phyloP scores from a whole-genome alignment of 352 stramenopile species.

The Globisporangium echinulatum region DNA sequence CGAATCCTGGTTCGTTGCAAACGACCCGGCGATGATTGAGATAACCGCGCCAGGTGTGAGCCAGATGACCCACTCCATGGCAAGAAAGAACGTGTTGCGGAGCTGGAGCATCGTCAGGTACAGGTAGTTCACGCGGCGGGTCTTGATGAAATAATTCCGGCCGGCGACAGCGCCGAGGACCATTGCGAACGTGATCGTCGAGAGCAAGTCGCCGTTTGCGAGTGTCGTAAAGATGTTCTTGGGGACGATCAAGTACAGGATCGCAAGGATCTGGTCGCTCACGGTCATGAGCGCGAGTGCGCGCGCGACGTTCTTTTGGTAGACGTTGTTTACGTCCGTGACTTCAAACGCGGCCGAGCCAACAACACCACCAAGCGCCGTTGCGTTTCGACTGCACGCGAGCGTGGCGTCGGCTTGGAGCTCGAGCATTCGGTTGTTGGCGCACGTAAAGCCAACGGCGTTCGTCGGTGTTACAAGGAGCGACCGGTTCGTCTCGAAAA shows the following conservation, averaged over 20 bases:
- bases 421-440: constrained; percentile 27
- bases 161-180: constrained; percentile 52
- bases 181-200: constrained; percentile 68
- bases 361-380: constrained; percentile 4
- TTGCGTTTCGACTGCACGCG: constrained; percentile 1
- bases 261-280: constrained; percentile 54
- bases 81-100: constrained; percentile 64
- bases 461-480: constrained; percentile 19
- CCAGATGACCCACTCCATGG: constrained; percentile 65
- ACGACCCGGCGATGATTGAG: constrained; percentile 57
- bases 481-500: constrained; percentile 33
- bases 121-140: constrained; percentile 50
- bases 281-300: constrained; percentile 41
- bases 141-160: constrained; percentile 53
- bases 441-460: constrained; percentile 40
- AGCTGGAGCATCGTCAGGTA: constrained; percentile 63
- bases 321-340: constrained; percentile 40
- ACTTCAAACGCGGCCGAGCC: constrained; percentile 31
- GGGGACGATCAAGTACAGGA: constrained; percentile 50
- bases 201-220: constrained; percentile 41
- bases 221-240: constrained; percentile 59
- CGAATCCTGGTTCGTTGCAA: constrained; percentile 41
- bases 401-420: background rate
- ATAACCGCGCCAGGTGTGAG: constrained; percentile 57
- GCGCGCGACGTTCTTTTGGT: constrained; percentile 31